Percentiles rank a stretch among this genome's conserved stretches.
phyloP scores from a whole-genome alignment of 1,284 basidiomycete species.

The Moesziomyces parantarcticus region DNA sequence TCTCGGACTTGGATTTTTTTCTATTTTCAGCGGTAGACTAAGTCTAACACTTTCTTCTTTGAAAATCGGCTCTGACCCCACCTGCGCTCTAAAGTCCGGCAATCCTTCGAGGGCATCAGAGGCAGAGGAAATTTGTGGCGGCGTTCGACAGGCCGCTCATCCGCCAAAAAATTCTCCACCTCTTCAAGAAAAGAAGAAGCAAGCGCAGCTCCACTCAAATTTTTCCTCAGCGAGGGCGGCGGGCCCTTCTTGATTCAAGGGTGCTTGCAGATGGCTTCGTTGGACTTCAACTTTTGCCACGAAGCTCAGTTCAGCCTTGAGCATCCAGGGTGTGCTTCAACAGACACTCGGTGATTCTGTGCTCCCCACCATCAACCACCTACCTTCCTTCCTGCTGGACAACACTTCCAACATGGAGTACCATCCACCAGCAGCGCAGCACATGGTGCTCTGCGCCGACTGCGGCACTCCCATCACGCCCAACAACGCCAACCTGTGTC shows the following conservation, averaged over 20 bases:
- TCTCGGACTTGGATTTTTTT: neutral
- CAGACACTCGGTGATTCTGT: neutral
- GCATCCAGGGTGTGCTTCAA: neutral
- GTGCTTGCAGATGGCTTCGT: neutral
- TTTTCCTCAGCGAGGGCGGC: neutral
- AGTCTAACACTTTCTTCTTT: neutral
- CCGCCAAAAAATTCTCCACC: conserved; percentile 38
- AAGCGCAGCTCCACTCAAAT: neutral
- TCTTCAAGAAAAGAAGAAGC: conserved; percentile 8
- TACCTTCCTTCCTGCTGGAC: neutral
- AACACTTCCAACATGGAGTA: conserved; percentile 52
- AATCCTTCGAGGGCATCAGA: neutral
- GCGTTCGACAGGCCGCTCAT: neutral
- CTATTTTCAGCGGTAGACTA: neutral
- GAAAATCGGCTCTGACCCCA: neutral
- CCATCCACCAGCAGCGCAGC: conserved; percentile 58
- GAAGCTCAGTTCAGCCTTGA: neutral
- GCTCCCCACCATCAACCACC: neutral
- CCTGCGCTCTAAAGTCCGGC: conserved; percentile 1
- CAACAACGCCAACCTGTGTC: conserved; percentile 95
- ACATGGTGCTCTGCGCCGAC: conserved; percentile 69
- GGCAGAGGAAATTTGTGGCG: neutral
- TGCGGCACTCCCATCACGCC: conserved; percentile 90
- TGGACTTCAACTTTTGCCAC: conserved; percentile 11
- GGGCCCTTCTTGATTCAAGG: neutral